Base-by-base conservation (phyloP, 805 yeast genomes). In the Crinitomyces ghanaensis region DNA sequence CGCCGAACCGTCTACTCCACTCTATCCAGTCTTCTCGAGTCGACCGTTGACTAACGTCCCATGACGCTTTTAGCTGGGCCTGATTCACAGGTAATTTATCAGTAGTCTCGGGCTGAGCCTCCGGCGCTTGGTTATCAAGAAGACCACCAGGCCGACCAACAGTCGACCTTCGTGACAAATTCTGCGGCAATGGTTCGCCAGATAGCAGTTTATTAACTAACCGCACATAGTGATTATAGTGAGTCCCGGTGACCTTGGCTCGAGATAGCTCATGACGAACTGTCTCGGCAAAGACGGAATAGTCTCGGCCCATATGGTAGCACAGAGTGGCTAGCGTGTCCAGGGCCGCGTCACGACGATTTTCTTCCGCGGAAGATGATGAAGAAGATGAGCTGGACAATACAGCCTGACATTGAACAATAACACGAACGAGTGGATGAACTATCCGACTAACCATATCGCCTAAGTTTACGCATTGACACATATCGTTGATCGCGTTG, bases 21-120 rank as follows among this genome's bases (percentile, higher is more conserved):
- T 91, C 97, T 46, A 81, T 88, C 98, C 98, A 91, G 45, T 91
- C 98, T 46, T 86, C 97, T 45, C 77, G 76, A 0, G 96, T 83
- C 33, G 93, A 70, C 43, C 88, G 72, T 44, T 83, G 88, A 16
- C 81, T 72, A 18, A 94, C 79, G 45, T 85, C 95, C 97, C 98
- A 91, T 1, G 86, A 83, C 28, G 73, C 71, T 47, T 82, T 77
- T 46, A 91, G 62, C 6, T 63, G 63, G 34, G 64, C 65, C 43
- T 72, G 77, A 42, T 74, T 74, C 3, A 74, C 71, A 0, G 94
- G 86, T 7, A 88, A 60, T 46, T 82, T 82, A 46, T 78, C 74
- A 2, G 77, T 65, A 39, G 77, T 88, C 13, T 76, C 69, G 12
- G 73, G 75, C 3, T 71, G 63, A 12, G 70, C 62, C 31, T 77